Evolutionary conservation across 768 basidiomycete species (phyloP).

Genomic region (Russula vinacea): DNA sequence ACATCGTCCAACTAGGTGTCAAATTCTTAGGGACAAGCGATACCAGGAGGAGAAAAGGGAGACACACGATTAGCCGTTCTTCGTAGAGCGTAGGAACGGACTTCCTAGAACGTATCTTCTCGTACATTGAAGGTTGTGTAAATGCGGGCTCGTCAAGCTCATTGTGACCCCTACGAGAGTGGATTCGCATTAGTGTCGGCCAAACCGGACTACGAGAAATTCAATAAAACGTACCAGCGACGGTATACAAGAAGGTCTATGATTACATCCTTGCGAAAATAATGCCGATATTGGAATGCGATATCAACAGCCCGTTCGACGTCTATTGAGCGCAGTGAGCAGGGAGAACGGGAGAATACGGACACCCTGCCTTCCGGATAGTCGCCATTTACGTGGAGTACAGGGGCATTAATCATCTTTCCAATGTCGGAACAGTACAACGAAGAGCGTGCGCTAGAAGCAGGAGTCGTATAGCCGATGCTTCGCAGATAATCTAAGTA

Average conservation of each 20-base stretch:
- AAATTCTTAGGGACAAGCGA: neutral
- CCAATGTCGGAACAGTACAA: conserved; percentile 85
- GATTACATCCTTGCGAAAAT: conserved; percentile 89
- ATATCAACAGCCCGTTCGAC: conserved; percentile 81
- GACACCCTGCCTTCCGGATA: conserved; percentile 66
- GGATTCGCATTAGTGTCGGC: neutral
- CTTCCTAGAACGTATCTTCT: conserved; percentile 71
- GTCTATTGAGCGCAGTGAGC: conserved; percentile 44
- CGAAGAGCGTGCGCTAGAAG: conserved; percentile 77
- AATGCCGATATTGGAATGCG: conserved; percentile 83
- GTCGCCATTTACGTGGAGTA: conserved; percentile 90
- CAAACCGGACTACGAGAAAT: neutral
- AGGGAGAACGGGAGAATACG: neutral
- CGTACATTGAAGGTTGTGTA: conserved; percentile 89
- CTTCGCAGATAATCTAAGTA: conserved; percentile 40
- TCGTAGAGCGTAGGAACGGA: conserved; percentile 84
- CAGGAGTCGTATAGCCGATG: conserved; percentile 91
- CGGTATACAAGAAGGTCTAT: conserved; percentile 88
- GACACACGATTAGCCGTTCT: conserved; percentile 65
- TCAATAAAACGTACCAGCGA: conserved; percentile 57
- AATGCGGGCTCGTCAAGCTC: conserved; percentile 84
- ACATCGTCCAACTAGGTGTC: conserved; percentile 43
- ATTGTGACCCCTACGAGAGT: conserved; percentile 66
- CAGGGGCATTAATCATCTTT: conserved; percentile 87
- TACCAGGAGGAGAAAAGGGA: neutral